phyloP scores from a whole-genome alignment of 345 rosid genomes.

The Raphanus raphanistrum region DNA sequence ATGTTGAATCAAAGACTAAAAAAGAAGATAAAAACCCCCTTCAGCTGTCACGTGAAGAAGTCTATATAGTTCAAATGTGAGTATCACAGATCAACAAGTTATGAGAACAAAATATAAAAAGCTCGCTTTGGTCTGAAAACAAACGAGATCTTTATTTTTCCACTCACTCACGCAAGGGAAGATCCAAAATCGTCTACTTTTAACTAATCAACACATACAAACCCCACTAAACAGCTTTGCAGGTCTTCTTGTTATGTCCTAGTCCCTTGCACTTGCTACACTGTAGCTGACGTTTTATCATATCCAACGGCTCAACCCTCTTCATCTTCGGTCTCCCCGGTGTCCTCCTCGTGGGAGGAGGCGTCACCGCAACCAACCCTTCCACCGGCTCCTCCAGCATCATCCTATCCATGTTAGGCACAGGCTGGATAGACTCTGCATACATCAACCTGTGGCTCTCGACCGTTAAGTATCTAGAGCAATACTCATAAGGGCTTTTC shows the following conservation, averaged over 20 bases:
- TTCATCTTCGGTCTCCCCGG: constrained; percentile 84
- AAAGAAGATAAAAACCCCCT: too few species aligned
- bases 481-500: constrained; percentile 71
- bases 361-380: constrained; percentile 56
- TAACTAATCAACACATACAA: constrained; percentile 27
- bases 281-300: constrained; percentile 80
- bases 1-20: not conserved
- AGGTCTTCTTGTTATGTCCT: constrained; percentile 93
- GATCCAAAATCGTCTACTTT: constrained; percentile 32
- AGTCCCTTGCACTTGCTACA: constrained; percentile 98
- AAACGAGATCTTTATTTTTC: constrained; percentile 22
- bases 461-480: constrained; percentile 64
- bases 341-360: constrained; percentile 83
- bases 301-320: constrained; percentile 59
- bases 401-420: constrained; percentile 70
- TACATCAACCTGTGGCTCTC: constrained; percentile 58
- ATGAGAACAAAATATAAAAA: not conserved
- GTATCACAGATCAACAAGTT: constrained; percentile 13
- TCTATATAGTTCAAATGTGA: constrained; percentile 5
- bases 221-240: constrained; percentile 49
- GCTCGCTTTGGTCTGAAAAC: constrained; percentile 8
- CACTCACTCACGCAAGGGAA: constrained; percentile 16
- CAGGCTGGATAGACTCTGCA: constrained; percentile 74
- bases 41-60: not conserved
- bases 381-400: constrained; percentile 46